Percentiles rank a stretch among this genome's conserved stretches.
Evolutionary conservation across 108 stramenopile genomes (phyloP).

Genomic region (Fistulifera pelliculosa): DNA sequence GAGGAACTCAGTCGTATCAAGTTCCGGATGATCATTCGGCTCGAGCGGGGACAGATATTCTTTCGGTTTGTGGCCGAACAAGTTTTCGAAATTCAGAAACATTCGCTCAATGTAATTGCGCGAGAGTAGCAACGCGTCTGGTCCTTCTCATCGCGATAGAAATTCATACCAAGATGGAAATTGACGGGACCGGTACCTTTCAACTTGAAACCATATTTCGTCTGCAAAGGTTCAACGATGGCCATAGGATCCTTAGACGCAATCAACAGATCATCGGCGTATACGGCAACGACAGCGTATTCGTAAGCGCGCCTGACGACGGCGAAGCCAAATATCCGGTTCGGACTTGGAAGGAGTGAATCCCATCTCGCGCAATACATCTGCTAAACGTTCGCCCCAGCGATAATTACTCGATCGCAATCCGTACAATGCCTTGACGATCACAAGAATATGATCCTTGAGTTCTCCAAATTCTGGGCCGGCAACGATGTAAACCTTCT

Average conservation of each 20-base stretch:
- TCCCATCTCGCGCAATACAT: constrained; percentile 9
- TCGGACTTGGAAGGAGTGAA: constrained; percentile 22
- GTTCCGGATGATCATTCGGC: constrained; percentile 15
- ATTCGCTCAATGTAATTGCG: constrained; percentile 16
- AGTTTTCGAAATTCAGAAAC: constrained; percentile 2
- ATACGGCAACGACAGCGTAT: constrained; percentile 5
- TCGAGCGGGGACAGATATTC: constrained; percentile 2
- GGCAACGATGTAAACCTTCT: constrained; percentile 14
- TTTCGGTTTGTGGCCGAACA: constrained; percentile 23
- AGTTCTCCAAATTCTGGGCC: constrained; percentile 15
- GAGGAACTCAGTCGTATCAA: constrained; percentile 16
- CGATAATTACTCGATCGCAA: not conserved
- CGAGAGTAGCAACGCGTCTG: not conserved
- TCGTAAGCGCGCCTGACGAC: not conserved
- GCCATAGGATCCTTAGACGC: not conserved
- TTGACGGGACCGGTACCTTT: constrained; percentile 9
- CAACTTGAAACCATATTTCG: constrained; percentile 9
- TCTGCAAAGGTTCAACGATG: constrained; percentile 5
- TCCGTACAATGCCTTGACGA: constrained; percentile 9
- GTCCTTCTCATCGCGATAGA: not conserved
- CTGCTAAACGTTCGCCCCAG: not conserved
- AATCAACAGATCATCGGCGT: constrained; percentile 5
- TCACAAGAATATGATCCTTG: not conserved
- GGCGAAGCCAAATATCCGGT: constrained; percentile 25
- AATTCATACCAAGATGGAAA: constrained; percentile 1